A percentile compares a stretch with the other conserved stretches of the same genome.
phyloP scores from a whole-genome alignment of 305 asterid species.

The Solanum hybrid region DNA sequence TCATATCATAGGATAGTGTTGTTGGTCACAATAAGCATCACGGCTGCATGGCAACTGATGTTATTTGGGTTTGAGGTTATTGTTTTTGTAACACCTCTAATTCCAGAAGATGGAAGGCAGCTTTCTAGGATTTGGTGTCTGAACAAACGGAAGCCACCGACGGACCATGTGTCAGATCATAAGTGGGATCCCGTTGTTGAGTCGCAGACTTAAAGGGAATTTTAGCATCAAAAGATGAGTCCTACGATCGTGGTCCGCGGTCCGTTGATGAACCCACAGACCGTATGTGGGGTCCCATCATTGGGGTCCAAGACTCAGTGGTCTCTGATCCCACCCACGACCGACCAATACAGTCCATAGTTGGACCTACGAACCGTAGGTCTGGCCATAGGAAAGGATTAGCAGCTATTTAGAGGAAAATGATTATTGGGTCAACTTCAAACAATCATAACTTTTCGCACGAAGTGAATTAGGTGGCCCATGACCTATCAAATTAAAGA shows the following conservation, averaged over 20 bases:
- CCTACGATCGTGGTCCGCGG: not conserved
- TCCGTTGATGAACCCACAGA: not conserved
- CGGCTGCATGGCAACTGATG: constrained; percentile 89
- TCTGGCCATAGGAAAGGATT: not conserved
- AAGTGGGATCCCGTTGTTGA: not conserved
- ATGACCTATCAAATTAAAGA: too few relatives aligned
- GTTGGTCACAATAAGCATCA: too few relatives aligned
- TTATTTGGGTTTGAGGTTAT: constrained; percentile 4
- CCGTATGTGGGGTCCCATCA: not conserved
- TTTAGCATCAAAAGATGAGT: not conserved
- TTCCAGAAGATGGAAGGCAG: too few relatives aligned
- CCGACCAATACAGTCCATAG: not conserved
- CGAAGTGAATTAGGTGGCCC: not conserved
- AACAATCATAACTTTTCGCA: not conserved
- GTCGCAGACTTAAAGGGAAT: not conserved
- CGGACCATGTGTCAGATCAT: not conserved
- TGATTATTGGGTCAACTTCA: not conserved
- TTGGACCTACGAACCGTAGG: not conserved
- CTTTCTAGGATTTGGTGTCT: too few relatives aligned
- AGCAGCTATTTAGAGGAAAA: not conserved
- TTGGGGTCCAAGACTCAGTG: not conserved
- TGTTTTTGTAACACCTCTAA: too few relatives aligned
- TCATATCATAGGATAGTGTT: too few relatives aligned
- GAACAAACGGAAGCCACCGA: too few relatives aligned
- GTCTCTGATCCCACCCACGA: not conserved